Base-by-base conservation (phyloP, 129 eudicot genomes). In the Helianthus tuberosus region DNA sequence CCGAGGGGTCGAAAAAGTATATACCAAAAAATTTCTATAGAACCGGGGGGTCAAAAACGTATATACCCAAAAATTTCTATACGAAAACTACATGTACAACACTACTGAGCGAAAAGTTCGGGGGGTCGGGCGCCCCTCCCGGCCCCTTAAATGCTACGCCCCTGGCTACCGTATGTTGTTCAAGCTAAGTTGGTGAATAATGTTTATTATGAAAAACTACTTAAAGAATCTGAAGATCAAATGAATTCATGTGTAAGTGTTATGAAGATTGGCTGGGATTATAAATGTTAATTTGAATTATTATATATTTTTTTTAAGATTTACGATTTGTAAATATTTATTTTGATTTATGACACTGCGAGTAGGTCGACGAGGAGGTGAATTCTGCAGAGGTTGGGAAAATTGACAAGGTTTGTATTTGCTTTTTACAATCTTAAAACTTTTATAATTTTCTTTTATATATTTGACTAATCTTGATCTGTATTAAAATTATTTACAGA, bases 311-410 rank as follows among this genome's bases (percentile, higher is more conserved):
- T 50, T 6, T 23, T 5, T 38, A 61, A 62, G 32, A 54, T 0
- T 17, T 17, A 55, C 2, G 27, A 2, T 35, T 17, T 27, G 14
- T 20, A 64, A 47, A 23, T 29, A 25, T 20, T 62, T 14, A 77
- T 59, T 14, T 32, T 77, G 78, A 71, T 70, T 65, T 8, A 27
- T 10, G 46, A 29, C 53, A 67, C 68, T 6, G 52, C 43, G 73
- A 53, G 69, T 72, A 89, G 87, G 83, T 75, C 41, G 89, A 86
- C 32, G 89, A 89, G 64, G 96, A 86, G 81, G 96, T 81, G 54
- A 86, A 89, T 84, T 89, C 96, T 73, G 89, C 84, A 7, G 85
- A 57, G 32, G 87, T 86, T 73, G 85, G 84, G 70, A 86, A 79
- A 80, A 79, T 66, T 49, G 79, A 77, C 54, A 46, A 80, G 95